Conservation (phyloP, 108 stramenopile genomes). For the Schizochytrium sp. region DNA sequence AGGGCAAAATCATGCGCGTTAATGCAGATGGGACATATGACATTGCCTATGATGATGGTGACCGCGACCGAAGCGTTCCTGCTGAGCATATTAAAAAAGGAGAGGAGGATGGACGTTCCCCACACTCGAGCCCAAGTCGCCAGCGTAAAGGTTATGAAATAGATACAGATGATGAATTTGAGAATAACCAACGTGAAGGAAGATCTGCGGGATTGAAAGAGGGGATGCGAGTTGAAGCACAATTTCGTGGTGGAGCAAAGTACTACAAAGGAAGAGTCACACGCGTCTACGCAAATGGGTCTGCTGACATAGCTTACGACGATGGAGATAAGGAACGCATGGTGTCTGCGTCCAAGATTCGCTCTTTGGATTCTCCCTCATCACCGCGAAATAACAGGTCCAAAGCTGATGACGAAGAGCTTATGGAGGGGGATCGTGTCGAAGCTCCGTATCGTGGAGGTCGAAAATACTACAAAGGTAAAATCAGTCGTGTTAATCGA, state of each 20-base stretch:
- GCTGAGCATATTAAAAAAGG: not conserved
- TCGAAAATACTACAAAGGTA: slow-evolving; percentile 62
- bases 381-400: not conserved
- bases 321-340: slow-evolving; percentile 62
- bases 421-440: slow-evolving; percentile 70
- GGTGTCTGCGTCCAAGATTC: slow-evolving; percentile 7
- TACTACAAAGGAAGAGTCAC: slow-evolving; percentile 57
- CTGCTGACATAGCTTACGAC: slow-evolving; percentile 69
- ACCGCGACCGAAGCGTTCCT: not conserved
- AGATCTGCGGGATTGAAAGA: not conserved
- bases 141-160: not conserved
- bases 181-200: not conserved
- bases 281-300: slow-evolving; percentile 66
- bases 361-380: not conserved
- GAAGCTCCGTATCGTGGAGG: slow-evolving; percentile 73
- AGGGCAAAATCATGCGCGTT: slow-evolving; percentile 68
- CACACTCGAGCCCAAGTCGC: not conserved
- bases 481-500: slow-evolving; percentile 62
- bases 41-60: slow-evolving; percentile 67
- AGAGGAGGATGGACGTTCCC: not conserved
- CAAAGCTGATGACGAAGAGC: not conserved
- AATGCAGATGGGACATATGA: slow-evolving; percentile 73
- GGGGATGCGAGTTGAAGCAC: not conserved
- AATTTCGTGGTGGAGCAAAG: slow-evolving; percentile 40
- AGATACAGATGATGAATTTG: not conserved